Evolutionary conservation across 371 early-diverging fungal species (phyloP).

Genomic region (Nematocida sp.): DNA sequence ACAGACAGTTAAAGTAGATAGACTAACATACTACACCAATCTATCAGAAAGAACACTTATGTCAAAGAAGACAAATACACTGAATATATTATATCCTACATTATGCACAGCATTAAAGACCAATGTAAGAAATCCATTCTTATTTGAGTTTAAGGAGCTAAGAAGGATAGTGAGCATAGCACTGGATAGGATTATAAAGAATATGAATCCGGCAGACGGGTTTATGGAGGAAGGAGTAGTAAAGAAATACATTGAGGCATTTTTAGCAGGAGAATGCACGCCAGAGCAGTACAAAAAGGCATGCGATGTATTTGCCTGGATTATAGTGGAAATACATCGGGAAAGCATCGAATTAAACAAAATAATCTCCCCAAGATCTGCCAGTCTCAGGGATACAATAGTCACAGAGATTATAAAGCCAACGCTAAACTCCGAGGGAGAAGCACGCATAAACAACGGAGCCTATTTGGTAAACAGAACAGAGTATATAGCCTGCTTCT

Average conservation of each 20-base stretch:
- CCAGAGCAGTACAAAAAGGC: background rate
- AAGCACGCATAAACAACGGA: no score
- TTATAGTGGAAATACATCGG: background rate
- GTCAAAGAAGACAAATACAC: background rate
- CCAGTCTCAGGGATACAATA: no score
- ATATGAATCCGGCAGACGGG: background rate
- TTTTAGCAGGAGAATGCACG: background rate
- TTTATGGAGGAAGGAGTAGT: background rate
- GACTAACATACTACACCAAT: no score
- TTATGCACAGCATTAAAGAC: background rate
- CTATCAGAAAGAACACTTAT: no score
- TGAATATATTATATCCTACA: background rate
- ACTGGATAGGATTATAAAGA: background rate
- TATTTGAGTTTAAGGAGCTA: slow-evolving; percentile 40
- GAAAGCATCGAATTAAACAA: background rate
- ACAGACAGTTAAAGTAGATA: no score
- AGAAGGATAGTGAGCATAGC: background rate
- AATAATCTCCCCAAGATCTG: no score
- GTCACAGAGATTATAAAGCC: no score
- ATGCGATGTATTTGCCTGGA: slow-evolving; percentile 16
- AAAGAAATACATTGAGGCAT: background rate
- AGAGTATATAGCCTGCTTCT: background rate
- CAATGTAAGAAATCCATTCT: slow-evolving; percentile 33
- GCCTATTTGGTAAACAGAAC: background rate
- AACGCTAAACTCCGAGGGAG: no score